Percentiles rank a stretch among this genome's conserved stretches.
These are phyloP conservation scores for Viola pubescens DNA, from an alignment of 441 rosid species.

Conservation along the genomic window DNA sequence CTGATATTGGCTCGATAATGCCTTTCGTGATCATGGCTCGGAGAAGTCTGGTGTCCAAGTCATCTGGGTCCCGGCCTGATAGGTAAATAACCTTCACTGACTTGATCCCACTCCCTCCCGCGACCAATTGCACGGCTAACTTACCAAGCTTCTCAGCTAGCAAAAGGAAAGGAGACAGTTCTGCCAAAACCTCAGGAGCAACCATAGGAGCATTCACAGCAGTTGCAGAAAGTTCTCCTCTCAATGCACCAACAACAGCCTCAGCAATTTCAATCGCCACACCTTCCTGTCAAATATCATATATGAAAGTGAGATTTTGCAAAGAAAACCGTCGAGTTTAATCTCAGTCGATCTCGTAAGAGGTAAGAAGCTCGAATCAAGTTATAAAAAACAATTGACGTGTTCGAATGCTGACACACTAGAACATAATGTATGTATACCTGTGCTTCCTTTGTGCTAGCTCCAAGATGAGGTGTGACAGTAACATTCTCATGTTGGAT, in stretches of 20 bases:
- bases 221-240: conserved; percentile 89
- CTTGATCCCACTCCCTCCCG: conserved; percentile 76
- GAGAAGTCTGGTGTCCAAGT: conserved; percentile 82
- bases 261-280: conserved; percentile 94
- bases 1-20: conserved; percentile 79
- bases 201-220: conserved; percentile 99
- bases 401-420: neutral
- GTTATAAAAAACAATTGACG: too few species aligned
- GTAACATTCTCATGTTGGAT: conserved; percentile 70
- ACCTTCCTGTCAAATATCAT: conserved; percentile 55
- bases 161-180: conserved; percentile 65
- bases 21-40: conserved; percentile 92
- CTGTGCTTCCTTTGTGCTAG: conserved; percentile 94
- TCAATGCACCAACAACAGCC: conserved; percentile 87
- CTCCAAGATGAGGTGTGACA: conserved; percentile 93
- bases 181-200: conserved; percentile 63
- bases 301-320: too few species aligned
- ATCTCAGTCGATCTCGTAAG: too few species aligned
- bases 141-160: conserved; percentile 90
- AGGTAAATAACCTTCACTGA: conserved; percentile 55
- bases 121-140: conserved; percentile 72
- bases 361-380: too few species aligned
- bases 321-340: too few species aligned
- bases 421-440: conserved; percentile 18
- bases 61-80: conserved; percentile 63